Conservation (phyloP, 345 rosid species). For the Salix exigua region DNA sequence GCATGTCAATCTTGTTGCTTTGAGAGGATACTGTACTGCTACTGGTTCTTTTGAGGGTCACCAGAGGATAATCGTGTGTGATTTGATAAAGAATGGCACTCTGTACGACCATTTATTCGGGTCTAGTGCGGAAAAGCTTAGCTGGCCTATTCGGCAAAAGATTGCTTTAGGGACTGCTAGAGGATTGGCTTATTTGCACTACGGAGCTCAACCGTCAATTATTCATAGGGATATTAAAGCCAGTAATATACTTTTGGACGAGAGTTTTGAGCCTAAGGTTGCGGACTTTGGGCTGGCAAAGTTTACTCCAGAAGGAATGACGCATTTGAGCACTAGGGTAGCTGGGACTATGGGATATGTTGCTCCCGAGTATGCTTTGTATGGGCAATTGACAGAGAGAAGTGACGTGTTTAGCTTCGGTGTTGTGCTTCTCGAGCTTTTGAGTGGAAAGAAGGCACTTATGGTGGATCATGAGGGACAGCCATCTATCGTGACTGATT, state of each 20-base stretch:
- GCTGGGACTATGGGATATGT: constrained; percentile 98
- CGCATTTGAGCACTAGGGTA: constrained; percentile 87
- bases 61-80: constrained; percentile 92
- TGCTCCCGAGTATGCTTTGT: constrained; percentile 90
- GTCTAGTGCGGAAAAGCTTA: constrained; percentile 39
- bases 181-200: constrained; percentile 84
- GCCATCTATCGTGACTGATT: constrained; percentile 66
- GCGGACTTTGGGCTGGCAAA: constrained; percentile 91
- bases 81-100: constrained; percentile 77
- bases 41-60: constrained; percentile 79
- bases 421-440: constrained; percentile 81
- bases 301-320: constrained; percentile 72
- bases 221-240: constrained; percentile 89
- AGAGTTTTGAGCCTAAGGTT: constrained; percentile 71
- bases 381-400: constrained; percentile 80
- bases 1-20: constrained; percentile 77
- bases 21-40: constrained; percentile 83
- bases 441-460: constrained; percentile 80
- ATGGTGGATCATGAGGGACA: constrained; percentile 45
- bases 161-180: constrained; percentile 82
- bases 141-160: constrained; percentile 79
- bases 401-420: constrained; percentile 94
- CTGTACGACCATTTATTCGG: constrained; percentile 76
- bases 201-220: constrained; percentile 72
- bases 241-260: constrained; percentile 83